phyloP scores from a whole-genome alignment of 495 filamentous ascomycete species.

The Aspergillus homomorphus region DNA sequence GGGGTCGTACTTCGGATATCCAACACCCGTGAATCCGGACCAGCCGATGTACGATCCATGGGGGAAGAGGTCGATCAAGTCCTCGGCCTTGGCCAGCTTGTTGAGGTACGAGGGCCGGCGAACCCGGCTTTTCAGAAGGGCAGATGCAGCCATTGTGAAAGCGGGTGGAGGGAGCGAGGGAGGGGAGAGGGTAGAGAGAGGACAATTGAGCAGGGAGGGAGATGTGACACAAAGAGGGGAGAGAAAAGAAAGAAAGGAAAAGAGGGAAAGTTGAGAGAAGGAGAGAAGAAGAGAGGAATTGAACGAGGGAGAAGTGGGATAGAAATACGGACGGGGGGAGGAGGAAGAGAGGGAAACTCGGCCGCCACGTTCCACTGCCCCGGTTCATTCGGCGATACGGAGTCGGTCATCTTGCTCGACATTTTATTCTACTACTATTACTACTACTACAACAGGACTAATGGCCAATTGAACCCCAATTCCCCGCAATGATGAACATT shows the following conservation, averaged over 20 bases:
- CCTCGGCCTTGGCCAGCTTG: slow-evolving; percentile 75
- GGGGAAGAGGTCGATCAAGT: slow-evolving; percentile 76
- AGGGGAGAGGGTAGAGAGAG: slow-evolving; percentile 3
- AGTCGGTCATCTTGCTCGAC: background rate
- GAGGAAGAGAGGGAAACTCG: no score
- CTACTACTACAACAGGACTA: background rate
- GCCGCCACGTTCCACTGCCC: slow-evolving; percentile 10
- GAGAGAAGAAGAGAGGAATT: slow-evolving; percentile 11
- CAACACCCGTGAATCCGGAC: slow-evolving; percentile 89
- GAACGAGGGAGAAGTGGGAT: slow-evolving; percentile 16
- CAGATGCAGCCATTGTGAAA: slow-evolving; percentile 57
- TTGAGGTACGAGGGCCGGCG: slow-evolving; percentile 72
- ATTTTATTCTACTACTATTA: no score
- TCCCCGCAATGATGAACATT: background rate
- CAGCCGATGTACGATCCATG: slow-evolving; percentile 82
- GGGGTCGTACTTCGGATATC: slow-evolving; percentile 75
- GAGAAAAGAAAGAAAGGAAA: slow-evolving; percentile 17
- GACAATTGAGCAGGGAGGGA: slow-evolving; percentile 10
- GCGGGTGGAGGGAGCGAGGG: slow-evolving; percentile 10
- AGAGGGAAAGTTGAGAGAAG: no score
- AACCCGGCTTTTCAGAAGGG: slow-evolving; percentile 71
- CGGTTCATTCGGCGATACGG: background rate
- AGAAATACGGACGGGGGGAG: slow-evolving; percentile 23
- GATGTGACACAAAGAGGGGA: slow-evolving; percentile 13
- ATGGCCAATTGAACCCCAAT: no score